Conservation (phyloP, 208 protist species). For the Acanthamoeba rhysodes region DNA sequence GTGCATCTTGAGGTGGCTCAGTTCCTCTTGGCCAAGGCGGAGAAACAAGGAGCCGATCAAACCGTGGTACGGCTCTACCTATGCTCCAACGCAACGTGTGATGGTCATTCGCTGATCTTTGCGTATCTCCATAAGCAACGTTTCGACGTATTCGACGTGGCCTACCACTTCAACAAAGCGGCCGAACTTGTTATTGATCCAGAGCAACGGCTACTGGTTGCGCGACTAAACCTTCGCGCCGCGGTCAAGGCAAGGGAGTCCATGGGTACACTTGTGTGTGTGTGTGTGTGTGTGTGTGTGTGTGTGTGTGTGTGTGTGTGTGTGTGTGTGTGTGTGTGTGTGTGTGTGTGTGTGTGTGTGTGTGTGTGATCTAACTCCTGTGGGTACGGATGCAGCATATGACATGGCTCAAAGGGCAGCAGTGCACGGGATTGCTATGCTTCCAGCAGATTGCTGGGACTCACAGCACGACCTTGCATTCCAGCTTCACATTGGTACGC, state of each 20-base stretch:
- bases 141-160: conserved; percentile 44
- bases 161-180: neutral
- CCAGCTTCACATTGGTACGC: conserved; percentile 42
- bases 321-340: neutral
- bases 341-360: neutral
- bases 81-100: neutral
- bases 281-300: too few relatives aligned
- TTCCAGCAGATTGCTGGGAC: conserved; percentile 43
- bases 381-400: neutral
- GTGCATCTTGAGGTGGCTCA: neutral
- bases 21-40: conserved; percentile 27
- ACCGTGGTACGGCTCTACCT: neutral
- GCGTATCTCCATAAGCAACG: neutral
- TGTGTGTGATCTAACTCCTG: neutral
- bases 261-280: neutral
- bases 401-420: neutral
- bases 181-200: neutral
- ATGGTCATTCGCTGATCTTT: neutral
- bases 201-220: neutral
- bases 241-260: conserved; percentile 15
- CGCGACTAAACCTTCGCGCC: neutral
- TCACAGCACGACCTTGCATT: conserved; percentile 47
- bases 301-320: too few relatives aligned
- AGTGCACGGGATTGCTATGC: conserved; percentile 53
- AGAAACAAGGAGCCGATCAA: neutral